These are phyloP conservation scores for Cicer cuneatum DNA, from an alignment of 306 rosid genomes.

Conservation along the genomic window DNA sequence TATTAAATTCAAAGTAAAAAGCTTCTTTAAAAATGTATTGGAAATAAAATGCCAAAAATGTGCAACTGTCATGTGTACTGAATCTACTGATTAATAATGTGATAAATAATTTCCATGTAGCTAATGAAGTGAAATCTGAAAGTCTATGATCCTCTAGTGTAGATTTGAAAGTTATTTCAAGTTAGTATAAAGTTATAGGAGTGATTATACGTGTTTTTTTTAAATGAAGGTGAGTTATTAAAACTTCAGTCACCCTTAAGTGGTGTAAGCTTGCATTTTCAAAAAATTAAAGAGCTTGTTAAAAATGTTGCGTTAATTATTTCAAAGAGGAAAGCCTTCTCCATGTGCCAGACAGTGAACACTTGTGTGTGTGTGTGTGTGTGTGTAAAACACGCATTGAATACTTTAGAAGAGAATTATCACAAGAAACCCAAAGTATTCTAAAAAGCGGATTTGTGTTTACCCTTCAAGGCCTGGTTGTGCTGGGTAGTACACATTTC, in stretches of 20 bases:
- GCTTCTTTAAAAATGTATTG: neutral
- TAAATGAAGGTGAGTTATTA: neutral
- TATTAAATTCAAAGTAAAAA: neutral
- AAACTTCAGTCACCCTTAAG: slow-evolving; percentile 11
- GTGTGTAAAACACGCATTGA: slow-evolving; percentile 17
- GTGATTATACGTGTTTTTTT: neutral
- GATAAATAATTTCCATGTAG: neutral
- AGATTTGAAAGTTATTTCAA: slow-evolving; percentile 15
- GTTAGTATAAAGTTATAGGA: neutral
- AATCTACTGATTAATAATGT: neutral
- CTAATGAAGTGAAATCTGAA: neutral
- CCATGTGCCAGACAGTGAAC: slow-evolving; percentile 18
- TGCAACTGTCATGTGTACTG: neutral
- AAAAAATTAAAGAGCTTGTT: slow-evolving; percentile 21
- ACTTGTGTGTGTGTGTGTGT: neutral
- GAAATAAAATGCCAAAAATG: neutral
- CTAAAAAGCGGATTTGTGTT: slow-evolving; percentile 33
- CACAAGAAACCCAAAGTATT: slow-evolving; percentile 27
- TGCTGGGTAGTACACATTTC: slow-evolving; percentile 74
- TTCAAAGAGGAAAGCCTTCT: slow-evolving; percentile 27
- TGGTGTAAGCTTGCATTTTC: slow-evolving; percentile 6
- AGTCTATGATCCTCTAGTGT: neutral
- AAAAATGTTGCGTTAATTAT: slow-evolving; percentile 11
- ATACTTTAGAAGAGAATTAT: slow-evolving; percentile 19
- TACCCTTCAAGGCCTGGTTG: slow-evolving; percentile 98